A percentile compares a stretch with the other conserved stretches of the same genome.
phyloP scores from a whole-genome alignment of 2,329 filamentous ascomycete species.

The Cadophora luteo-olivacea region DNA sequence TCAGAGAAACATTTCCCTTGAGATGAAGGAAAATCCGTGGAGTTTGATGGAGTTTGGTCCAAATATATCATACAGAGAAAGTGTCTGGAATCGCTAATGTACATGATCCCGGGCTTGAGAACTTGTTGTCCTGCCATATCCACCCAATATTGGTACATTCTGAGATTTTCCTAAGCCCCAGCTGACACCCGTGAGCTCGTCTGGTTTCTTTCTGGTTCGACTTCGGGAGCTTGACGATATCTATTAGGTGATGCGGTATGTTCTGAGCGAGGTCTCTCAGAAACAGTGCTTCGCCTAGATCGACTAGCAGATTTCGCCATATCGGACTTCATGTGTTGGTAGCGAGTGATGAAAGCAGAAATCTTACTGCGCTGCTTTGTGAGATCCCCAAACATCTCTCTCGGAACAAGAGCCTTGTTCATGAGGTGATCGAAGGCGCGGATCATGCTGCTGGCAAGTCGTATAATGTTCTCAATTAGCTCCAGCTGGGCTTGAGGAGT shows the following conservation, averaged over 20 bases:
- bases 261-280: neutral
- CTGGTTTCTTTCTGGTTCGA: neutral
- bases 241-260: neutral
- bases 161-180: neutral
- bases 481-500: constrained; percentile 12
- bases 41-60: neutral
- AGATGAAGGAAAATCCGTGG: too few species aligned
- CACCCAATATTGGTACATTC: neutral
- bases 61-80: neutral
- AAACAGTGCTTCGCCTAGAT: neutral
- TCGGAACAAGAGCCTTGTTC: constrained; percentile 37
- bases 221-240: neutral
- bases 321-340: neutral
- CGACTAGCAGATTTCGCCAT: neutral
- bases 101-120: neutral
- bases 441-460: constrained; percentile 43
- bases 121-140: neutral
- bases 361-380: constrained; percentile 44
- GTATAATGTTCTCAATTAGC: constrained; percentile 31
- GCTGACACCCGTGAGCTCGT: neutral
- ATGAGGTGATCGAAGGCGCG: constrained; percentile 44
- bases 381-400: constrained; percentile 36
- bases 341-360: constrained; percentile 41
- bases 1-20: neutral
- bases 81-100: neutral